Evolutionary conservation across 2,329 filamentous ascomycete genomes (phyloP), one percentile per base, ranked within the genome.

Genomic region (Aspergillus brasiliensis): DNA sequence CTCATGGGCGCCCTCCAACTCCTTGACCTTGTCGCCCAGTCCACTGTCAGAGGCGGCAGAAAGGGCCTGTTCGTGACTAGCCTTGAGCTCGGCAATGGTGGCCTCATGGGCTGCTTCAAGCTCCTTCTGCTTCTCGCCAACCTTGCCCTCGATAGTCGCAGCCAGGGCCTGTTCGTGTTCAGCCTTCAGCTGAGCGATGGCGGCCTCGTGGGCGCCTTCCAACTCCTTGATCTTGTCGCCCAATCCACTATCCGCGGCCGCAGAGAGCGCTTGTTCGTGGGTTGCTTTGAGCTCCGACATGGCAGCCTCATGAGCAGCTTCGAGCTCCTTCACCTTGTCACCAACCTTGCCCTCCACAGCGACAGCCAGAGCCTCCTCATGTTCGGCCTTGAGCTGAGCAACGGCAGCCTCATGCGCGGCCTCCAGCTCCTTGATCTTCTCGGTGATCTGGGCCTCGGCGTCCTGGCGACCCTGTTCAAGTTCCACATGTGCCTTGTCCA

Each of bases 401-500:
- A 76, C 58, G 1, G 66, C 63, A 17, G 66, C 60, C 48, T 73
- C 71, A 48, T 76, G 73, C 3, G 66, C 56, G 19, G 67, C 44
- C 49, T 71, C 66, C 3, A 75, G 49, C 23, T 75, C 70, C 59
- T 69, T 69, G 27, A 70, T 38, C 56, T 74, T 70, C 10, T 67
- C 56, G 5, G 58, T 57, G 21, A 71, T 56, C 19, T 69, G 67
- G 7, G 60, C 57, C 10, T 65, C 60, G 28, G 70, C 65, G 2
- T 61, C 51, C 38, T 46, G 38, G 38, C 52, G 52, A 19, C 64
- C 62, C 40, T 69, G 67, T 51, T 75, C 63, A 52, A 79, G 68
- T n/a, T 78, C 72, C 5, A 54, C 60, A 51, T 76, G 73, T 17
- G 75, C 60, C 13, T 71, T 69, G 25, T 74, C 72, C 15, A 76